Percentiles rank a stretch among this genome's conserved stretches.
Conservation (phyloP, 2,329 filamentous ascomycete species). For the Fusarium xyrophilum region DNA sequence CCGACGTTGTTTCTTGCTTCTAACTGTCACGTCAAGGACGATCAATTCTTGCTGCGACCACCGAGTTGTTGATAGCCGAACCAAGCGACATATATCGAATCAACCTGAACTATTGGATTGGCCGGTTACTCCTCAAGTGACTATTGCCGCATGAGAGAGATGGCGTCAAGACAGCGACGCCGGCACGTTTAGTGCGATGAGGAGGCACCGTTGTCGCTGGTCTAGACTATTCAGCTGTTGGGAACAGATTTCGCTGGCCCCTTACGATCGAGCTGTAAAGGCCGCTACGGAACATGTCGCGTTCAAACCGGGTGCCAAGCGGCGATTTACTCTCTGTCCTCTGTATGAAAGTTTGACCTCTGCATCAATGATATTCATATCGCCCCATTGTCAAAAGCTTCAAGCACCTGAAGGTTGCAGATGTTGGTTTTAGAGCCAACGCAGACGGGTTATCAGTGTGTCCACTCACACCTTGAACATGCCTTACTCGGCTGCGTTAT, state of each 20-base stretch:
- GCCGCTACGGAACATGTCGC: slow-evolving; percentile 28
- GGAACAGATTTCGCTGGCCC: slow-evolving; percentile 11
- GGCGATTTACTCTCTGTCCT: slow-evolving; percentile 8
- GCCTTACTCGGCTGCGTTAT: slow-evolving; percentile 19
- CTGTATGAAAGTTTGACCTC: slow-evolving; percentile 2
- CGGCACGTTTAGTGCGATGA: slow-evolving; percentile 25
- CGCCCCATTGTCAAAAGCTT: slow-evolving; percentile 25
- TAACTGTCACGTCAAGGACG: background rate
- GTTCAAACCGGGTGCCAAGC: slow-evolving; percentile 14
- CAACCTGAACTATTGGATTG: slow-evolving; percentile 25
- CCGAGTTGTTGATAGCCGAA: slow-evolving; percentile 1
- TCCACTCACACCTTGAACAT: slow-evolving; percentile 32
- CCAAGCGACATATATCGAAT: slow-evolving; percentile 4
- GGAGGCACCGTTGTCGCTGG: slow-evolving; percentile 28
- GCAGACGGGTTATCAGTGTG: slow-evolving; percentile 7
- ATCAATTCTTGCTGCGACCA: background rate
- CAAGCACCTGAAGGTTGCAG: slow-evolving; percentile 20
- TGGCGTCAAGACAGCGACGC: slow-evolving; percentile 28
- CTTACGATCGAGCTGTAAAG: slow-evolving; percentile 26
- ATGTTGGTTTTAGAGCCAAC: slow-evolving; percentile 17
- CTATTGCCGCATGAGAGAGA: slow-evolving; percentile 17
- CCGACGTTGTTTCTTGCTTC: slow-evolving; percentile 9
- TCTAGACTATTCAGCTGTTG: slow-evolving; percentile 29
- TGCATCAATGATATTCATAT: slow-evolving; percentile 16
- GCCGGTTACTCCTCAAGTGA: background rate